Conservation (phyloP, 2,329 filamentous ascomycete genomes). For the Microascus cirrosus region DNA sequence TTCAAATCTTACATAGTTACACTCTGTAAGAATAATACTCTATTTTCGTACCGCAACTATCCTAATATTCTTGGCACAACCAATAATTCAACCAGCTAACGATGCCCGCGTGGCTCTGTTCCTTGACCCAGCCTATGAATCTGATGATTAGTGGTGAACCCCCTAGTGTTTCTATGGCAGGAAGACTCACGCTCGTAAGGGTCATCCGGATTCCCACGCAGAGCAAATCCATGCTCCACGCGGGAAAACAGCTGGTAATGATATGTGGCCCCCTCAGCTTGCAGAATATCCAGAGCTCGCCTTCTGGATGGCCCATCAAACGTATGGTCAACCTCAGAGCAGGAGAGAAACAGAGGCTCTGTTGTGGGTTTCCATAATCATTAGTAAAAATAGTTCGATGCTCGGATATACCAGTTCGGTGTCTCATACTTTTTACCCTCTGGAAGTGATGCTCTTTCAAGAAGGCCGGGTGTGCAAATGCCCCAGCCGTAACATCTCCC, state of each 20-base stretch:
- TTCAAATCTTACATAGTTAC: too few relatives aligned
- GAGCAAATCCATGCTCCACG: background rate
- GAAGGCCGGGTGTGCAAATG: background rate
- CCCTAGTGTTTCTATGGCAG: background rate
- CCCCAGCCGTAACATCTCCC: background rate
- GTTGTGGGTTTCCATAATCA: too few relatives aligned
- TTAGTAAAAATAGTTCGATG: background rate
- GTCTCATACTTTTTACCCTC: background rate
- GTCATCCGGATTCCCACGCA: background rate
- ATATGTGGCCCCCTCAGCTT: background rate
- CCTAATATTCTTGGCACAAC: background rate
- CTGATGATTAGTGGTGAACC: background rate
- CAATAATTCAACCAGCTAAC: background rate
- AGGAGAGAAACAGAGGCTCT: background rate
- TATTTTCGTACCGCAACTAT: background rate
- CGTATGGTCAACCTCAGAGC: background rate
- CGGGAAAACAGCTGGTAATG: background rate
- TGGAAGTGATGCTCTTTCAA: background rate
- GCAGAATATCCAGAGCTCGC: background rate
- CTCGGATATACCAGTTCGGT: background rate
- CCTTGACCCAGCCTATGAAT: background rate
- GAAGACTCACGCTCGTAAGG: background rate
- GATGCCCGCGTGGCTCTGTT: background rate
- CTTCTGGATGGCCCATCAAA: background rate
- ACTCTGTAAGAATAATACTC: too few relatives aligned